phyloP scores from a whole-genome alignment of 352 stramenopile species.

The Pelagophyceae sp. region DNA sequence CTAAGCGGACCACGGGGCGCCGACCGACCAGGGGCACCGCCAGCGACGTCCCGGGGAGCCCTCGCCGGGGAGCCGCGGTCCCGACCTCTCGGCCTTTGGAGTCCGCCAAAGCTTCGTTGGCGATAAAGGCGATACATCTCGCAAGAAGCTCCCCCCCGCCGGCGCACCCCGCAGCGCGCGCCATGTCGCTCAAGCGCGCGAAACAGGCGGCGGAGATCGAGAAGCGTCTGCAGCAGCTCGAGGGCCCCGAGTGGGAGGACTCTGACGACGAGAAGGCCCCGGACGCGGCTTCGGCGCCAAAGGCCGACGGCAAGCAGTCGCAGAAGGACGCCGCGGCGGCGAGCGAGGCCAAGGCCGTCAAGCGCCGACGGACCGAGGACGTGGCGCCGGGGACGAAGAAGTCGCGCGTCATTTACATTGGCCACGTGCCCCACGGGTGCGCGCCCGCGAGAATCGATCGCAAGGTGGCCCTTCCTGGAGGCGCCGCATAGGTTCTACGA shows the following conservation, averaged over 20 bases:
- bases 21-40: no score
- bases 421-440: constrained; percentile 83
- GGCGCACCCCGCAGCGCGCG: no score
- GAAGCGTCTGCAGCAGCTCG: neutral
- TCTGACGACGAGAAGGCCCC: neutral
- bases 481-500: constrained; percentile 97
- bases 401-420: constrained; percentile 88
- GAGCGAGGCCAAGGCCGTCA: constrained; percentile 41
- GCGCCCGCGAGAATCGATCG: no score
- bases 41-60: no score
- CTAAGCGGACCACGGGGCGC: no score
- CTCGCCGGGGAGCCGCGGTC: no score
- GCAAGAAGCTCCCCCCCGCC: no score
- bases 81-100: no score
- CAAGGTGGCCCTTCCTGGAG: no score
- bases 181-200: neutral
- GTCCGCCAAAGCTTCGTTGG: no score
- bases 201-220: neutral
- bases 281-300: neutral
- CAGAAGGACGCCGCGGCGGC: neutral
- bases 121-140: no score
- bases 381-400: constrained; percentile 31
- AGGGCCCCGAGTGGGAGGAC: neutral
- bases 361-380: constrained; percentile 46
- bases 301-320: neutral